Base-by-base conservation (phyloP, 73 alveolate species). In the Paramecium tetraurelia region DNA sequence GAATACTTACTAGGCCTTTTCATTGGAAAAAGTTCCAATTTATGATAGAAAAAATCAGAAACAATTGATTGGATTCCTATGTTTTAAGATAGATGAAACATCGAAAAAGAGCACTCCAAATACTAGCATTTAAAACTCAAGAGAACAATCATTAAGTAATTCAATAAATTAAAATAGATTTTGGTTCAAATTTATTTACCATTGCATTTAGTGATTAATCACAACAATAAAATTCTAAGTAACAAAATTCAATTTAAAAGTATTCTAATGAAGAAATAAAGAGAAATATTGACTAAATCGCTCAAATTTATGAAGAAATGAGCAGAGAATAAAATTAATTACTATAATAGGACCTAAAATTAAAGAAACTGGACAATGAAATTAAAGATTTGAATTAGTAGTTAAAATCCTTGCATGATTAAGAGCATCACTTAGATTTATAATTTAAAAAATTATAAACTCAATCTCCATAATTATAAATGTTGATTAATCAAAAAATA, bases 1-100 rank as follows among this genome's bases (percentile, higher is more conserved):
- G 8, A 80, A 80, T 24, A 80, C 90, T 11, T 80, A 44, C 29
- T 80, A 80, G 24, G 90, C 90, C 12, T 80, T 80, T 48, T 80
- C 90, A 80, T 80, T 80, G 43, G 90, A 80, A 48, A 80, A 80
- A 80, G 90, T 80, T 44, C 90, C 90, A 31, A 48, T 80, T 18
- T 80, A 80, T 48, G 70, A 80, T 24, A 46, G 31, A 48, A 63
- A 63, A 31, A 31, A 63, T 27, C 84, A 43, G 11, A 80, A 80
- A 48, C 18, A 80, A 80, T 80, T 80, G 27, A 80, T 80, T 18
- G 90, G 90, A 31, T 80, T 80, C 21, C 50, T 80, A 7, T 80
- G 90, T 35, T 80, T 80, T 48, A 80, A 80, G 57, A 80, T 80
- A 6, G 70, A 80, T 14, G 46, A 72, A 72, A 20, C 46, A 21